These are phyloP conservation scores for Silybum marianum DNA, from an alignment of 129 eudicot species.

Conservation along the genomic window DNA sequence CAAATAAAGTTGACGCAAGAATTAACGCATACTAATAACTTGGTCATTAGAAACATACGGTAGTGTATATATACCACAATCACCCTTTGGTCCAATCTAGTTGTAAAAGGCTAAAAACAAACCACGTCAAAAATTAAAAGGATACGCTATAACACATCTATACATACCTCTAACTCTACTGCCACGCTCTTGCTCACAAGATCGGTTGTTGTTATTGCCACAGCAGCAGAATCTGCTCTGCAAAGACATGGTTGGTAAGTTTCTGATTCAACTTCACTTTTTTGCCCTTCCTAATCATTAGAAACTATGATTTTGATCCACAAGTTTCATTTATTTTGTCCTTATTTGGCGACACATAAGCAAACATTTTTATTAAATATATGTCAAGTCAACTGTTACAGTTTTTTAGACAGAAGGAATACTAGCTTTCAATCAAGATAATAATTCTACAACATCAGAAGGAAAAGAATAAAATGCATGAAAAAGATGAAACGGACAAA, in stretches of 20 bases:
- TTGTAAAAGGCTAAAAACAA: no score
- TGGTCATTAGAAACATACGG: no score
- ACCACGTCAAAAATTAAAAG: no score
- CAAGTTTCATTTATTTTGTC: constrained; percentile 8
- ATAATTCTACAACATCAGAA: background rate
- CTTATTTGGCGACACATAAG: background rate
- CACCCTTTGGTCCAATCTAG: no score
- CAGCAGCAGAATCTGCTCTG: constrained; percentile 96
- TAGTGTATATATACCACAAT: no score
- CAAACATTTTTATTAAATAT: background rate
- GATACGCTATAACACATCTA: background rate
- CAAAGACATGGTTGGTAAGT: constrained; percentile 22
- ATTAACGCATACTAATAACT: background rate
- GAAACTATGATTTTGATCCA: background rate
- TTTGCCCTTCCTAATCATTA: background rate
- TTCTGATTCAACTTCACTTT: constrained; percentile 4
- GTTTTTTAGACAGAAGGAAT: background rate
- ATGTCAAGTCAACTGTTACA: constrained; percentile 9
- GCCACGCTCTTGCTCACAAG: constrained; percentile 99
- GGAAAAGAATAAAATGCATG: constrained; percentile 1
- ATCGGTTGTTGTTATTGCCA: constrained; percentile 97
- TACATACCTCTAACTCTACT: constrained; percentile 70
- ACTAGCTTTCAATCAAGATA: background rate
- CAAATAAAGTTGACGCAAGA: background rate
- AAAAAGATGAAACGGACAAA: background rate